These are phyloP conservation scores for Vanrija pseudolonga DNA, from an alignment of 1,284 basidiomycete species.

Conservation along the genomic window DNA sequence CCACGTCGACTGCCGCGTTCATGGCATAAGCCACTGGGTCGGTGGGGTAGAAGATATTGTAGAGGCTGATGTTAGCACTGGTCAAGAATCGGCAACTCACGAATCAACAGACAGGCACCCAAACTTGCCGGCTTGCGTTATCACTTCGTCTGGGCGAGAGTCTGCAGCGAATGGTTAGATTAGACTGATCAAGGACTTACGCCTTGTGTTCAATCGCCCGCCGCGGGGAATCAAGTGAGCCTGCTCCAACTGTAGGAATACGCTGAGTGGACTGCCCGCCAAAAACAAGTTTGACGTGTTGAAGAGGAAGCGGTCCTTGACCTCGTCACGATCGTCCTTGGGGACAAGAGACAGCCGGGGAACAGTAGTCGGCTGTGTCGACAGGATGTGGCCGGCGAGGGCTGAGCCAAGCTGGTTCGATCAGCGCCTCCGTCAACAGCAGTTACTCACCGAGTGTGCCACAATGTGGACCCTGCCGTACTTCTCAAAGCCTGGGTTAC, in stretches of 20 bases:
- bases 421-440: neutral
- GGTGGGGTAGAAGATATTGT: conserved; percentile 56
- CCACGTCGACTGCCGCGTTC: conserved; percentile 45
- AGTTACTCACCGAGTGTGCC: conserved; percentile 44
- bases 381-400: conserved; percentile 55
- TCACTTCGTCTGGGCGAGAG: conserved; percentile 15
- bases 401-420: conserved; percentile 52
- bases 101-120: conserved; percentile 56
- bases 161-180: neutral
- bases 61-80: conserved; percentile 21
- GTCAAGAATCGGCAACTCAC: conserved; percentile 12
- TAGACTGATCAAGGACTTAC: conserved; percentile 16
- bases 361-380: conserved; percentile 55
- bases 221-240: conserved; percentile 56
- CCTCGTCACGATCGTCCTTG: conserved; percentile 34
- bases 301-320: conserved; percentile 51
- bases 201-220: conserved; percentile 52
- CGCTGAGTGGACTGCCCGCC: conserved; percentile 55
- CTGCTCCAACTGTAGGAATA: conserved; percentile 56
- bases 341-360: conserved; percentile 48
- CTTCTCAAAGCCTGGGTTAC: conserved; percentile 54
- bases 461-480: conserved; percentile 51
- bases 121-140: conserved; percentile 52
- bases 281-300: conserved; percentile 54
- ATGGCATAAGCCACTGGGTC: conserved; percentile 54